Evolutionary conservation across 768 basidiomycete species (phyloP).

Genomic region (Filobasidium floriforme): DNA sequence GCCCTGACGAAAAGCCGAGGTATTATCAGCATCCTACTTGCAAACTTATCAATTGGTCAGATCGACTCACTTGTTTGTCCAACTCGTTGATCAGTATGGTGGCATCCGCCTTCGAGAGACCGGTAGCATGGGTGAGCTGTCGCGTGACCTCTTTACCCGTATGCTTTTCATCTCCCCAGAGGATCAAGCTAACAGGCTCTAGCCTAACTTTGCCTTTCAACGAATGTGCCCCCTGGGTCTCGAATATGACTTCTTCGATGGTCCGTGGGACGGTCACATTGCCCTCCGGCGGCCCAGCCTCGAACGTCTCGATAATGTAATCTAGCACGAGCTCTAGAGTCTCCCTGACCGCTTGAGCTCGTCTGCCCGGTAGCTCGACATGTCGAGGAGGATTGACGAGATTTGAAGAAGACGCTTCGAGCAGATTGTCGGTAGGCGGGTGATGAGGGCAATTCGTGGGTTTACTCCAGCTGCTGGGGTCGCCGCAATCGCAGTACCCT

Average conservation of each 20-base stretch:
- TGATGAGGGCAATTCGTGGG: slow-evolving; percentile 67
- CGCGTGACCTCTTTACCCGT: slow-evolving; percentile 74
- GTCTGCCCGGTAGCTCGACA: slow-evolving; percentile 54
- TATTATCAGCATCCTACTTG: not conserved
- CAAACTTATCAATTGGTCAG: not conserved
- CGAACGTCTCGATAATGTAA: slow-evolving; percentile 73
- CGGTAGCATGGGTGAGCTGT: slow-evolving; percentile 40
- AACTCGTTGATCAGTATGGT: slow-evolving; percentile 32
- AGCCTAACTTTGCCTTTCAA: not conserved
- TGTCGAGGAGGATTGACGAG: slow-evolving; percentile 49
- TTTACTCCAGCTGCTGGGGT: slow-evolving; percentile 74
- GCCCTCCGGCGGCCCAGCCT: slow-evolving; percentile 67
- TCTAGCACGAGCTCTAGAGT: slow-evolving; percentile 71
- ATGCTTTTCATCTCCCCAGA: slow-evolving; percentile 98
- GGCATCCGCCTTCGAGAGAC: slow-evolving; percentile 28
- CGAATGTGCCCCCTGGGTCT: not conserved
- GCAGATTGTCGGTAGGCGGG: slow-evolving; percentile 50
- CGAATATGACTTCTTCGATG: slow-evolving; percentile 13
- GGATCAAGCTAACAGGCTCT: slow-evolving; percentile 49
- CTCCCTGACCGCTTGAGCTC: slow-evolving; percentile 64
- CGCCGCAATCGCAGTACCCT: slow-evolving; percentile 92
- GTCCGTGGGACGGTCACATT: slow-evolving; percentile 1
- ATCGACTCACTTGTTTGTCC: slow-evolving; percentile 24
- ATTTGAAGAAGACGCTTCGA: slow-evolving; percentile 47
- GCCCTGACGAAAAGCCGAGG: slow-evolving; percentile 47